Percentiles rank a stretch among this genome's conserved stretches.
Evolutionary conservation across 139 green algal genomes (phyloP).

Genomic region (Auxenochlorella pyrenoidosa): DNA sequence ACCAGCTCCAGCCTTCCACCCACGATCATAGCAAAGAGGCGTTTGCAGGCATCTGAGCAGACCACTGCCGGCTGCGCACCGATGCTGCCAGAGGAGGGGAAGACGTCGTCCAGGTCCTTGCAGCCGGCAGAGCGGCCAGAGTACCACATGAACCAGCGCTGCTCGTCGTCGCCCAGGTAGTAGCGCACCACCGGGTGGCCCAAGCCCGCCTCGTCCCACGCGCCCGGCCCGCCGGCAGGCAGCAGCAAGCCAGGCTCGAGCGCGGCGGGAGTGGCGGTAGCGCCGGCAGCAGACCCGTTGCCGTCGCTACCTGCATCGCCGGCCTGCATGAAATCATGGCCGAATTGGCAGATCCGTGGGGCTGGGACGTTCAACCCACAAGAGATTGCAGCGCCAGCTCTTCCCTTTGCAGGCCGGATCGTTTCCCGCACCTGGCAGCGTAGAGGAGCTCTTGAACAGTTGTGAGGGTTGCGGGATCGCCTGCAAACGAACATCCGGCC

Average conservation of each 20-base stretch:
- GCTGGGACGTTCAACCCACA: background rate
- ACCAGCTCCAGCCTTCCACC: background rate
- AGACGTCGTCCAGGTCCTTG: constrained; percentile 57
- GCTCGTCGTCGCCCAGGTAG: constrained; percentile 83
- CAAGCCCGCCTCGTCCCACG: constrained; percentile 79
- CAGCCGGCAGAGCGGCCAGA: constrained; percentile 48
- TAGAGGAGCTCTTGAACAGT: background rate
- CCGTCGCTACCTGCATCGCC: background rate
- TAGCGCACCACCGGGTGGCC: constrained; percentile 83
- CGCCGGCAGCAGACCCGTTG: constrained; percentile 5
- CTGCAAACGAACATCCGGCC: background rate
- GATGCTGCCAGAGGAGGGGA: constrained; percentile 65
- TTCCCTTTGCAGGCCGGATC: background rate
- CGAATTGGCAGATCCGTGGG: background rate
- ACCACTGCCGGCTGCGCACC: constrained; percentile 44
- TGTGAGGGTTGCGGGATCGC: background rate
- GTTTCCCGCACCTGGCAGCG: background rate
- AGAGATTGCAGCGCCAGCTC: background rate
- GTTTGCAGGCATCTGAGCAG: background rate
- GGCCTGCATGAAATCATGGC: background rate
- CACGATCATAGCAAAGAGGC: too few species aligned
- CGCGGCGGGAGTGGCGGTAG: constrained; percentile 24
- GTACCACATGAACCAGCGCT: constrained; percentile 95
- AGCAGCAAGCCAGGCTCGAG: constrained; percentile 68
- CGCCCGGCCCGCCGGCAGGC: constrained; percentile 49